Evolutionary conservation across 1,284 basidiomycete species (phyloP), one percentile per base, ranked within the genome.

Genomic region (Cryptococcus sp.): DNA sequence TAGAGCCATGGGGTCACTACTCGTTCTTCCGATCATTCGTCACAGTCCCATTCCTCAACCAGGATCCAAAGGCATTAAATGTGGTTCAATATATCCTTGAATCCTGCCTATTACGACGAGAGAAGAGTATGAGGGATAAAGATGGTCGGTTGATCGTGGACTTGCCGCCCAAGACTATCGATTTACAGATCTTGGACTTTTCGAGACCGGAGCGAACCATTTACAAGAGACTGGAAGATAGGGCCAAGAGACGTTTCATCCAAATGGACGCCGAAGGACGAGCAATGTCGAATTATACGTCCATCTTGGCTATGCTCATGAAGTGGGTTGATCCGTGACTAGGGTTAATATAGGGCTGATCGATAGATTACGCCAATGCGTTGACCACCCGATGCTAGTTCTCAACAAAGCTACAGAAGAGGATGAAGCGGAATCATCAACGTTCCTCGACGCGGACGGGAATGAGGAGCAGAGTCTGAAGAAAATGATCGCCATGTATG

Each of bases 61-160:
- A 83, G 36, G 91, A 96, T 69, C 84, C 87, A 0, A 91, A 91
- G 69, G 91, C 90, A 0, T 86, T 96, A 50, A 89, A 92, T 63
- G 85, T 94, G 34, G 90, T 96, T 0, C 91, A 94, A 74, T 86
- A 91, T 51, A 91, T 97, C 52, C 80, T 97, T 28, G 90, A 94
- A 69, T 88, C 84, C 37, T 82, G 91, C 40, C 78, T 98, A 3
- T 78, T 98, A 2, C 82, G 94, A n/a, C 82, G 94, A 56, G 93
- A 98, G 73, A 98, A 98, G 78, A 86, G 82, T 54, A 96, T 92
- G 88, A 83, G 83, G 43, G 94, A 96, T 74, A 81, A 78, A 42
- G 83, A 93, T 62, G 94, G 94, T 2, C 86, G 88, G 46, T 82
- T 81, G 40, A 97, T 98, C 42, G 91, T 98, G 1, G 83, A 91